Conservation (phyloP, 1,139 yeast species). For the Kluyveromyces marxianus region DNA sequence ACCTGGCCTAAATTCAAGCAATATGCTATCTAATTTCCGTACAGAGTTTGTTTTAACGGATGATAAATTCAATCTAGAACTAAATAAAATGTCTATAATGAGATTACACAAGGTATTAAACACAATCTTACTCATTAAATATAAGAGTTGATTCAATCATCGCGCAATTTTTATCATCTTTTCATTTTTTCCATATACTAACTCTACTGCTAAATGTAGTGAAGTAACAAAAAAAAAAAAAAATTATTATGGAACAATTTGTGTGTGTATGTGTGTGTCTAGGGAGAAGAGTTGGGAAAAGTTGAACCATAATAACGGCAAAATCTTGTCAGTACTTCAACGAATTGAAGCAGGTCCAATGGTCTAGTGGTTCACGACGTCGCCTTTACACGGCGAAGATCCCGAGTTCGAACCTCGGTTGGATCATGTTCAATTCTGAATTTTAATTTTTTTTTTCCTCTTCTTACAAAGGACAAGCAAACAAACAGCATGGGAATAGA, state of each 20-base stretch:
- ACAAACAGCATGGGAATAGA: background rate
- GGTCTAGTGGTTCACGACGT: conserved; percentile 35
- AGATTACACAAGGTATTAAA: too few relatives aligned
- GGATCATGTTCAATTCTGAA: conserved; percentile 23
- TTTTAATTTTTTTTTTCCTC: conserved; percentile 5
- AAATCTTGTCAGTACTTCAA: background rate
- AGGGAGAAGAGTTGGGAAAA: background rate
- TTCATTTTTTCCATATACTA: too few relatives aligned
- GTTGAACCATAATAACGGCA: background rate
- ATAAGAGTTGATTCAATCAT: too few relatives aligned
- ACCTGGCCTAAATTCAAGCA: too few relatives aligned
- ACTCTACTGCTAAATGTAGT: too few relatives aligned
- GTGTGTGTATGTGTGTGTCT: background rate
- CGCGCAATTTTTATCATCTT: too few relatives aligned
- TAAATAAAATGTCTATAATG: too few relatives aligned
- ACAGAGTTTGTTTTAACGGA: too few relatives aligned
- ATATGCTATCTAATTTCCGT: too few relatives aligned
- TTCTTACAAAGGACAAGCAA: background rate
- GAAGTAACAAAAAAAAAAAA: too few relatives aligned
- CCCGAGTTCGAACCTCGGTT: conserved; percentile 35
- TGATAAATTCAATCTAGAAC: too few relatives aligned
- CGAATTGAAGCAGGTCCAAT: conserved; percentile 24
- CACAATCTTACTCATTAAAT: too few relatives aligned
- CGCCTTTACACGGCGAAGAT: conserved; percentile 36
- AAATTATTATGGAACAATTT: background rate